A percentile compares a stretch with the other conserved stretches of the same genome.
Evolutionary conservation across 805 yeast species (phyloP).

Genomic region (Vanderwaltozyma tropicalis): DNA sequence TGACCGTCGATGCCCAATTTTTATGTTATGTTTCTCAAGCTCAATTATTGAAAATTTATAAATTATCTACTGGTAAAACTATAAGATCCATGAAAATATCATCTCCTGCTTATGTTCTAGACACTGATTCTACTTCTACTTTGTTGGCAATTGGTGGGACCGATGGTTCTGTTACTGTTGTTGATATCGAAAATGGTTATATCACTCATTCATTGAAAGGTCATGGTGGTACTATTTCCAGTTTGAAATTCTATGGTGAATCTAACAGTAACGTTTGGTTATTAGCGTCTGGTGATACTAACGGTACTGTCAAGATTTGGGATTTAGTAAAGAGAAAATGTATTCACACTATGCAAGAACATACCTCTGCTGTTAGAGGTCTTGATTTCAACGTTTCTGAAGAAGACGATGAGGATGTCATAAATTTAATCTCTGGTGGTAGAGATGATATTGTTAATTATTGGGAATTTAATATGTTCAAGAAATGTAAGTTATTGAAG

Average conservation of each 20-base stretch:
- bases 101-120: slow-evolving; percentile 74
- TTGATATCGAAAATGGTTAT: slow-evolving; percentile 83
- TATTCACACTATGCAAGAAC: slow-evolving; percentile 56
- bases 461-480: slow-evolving; percentile 44
- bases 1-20: slow-evolving; percentile 66
- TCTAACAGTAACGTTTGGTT: slow-evolving; percentile 63
- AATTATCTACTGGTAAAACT: slow-evolving; percentile 28
- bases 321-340: slow-evolving; percentile 63
- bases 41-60: slow-evolving; percentile 62
- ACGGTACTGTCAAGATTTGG: slow-evolving; percentile 48
- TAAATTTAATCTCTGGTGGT: slow-evolving; percentile 65
- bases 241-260: slow-evolving; percentile 65
- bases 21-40: slow-evolving; percentile 75
- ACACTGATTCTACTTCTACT: slow-evolving; percentile 72
- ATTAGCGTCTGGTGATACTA: slow-evolving; percentile 63
- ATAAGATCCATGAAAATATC: slow-evolving; percentile 48
- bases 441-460: slow-evolving; percentile 60
- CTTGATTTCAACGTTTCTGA: slow-evolving; percentile 41
- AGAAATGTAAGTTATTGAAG: slow-evolving; percentile 43
- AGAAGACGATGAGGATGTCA: slow-evolving; percentile 31
- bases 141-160: slow-evolving; percentile 90
- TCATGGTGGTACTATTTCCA: slow-evolving; percentile 81
- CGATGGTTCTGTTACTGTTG: slow-evolving; percentile 83
- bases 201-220: slow-evolving; percentile 88
- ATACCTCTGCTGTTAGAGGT: slow-evolving; percentile 78